phyloP scores from a whole-genome alignment of 805 yeast genomes.

The Candida oleophila region DNA sequence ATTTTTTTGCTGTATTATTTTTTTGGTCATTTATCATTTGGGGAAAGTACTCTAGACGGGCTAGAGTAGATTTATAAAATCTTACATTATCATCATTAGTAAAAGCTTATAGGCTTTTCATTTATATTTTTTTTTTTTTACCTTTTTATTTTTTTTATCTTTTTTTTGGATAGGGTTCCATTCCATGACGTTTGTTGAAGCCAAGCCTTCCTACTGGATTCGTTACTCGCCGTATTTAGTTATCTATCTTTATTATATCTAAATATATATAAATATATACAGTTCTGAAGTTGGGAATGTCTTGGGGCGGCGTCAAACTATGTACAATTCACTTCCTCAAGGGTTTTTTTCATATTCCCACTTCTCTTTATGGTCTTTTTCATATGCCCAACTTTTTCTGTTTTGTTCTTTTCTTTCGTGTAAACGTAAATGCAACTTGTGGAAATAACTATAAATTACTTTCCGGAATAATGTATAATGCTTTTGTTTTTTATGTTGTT shows the following conservation, averaged over 20 bases:
- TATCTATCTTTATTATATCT: background rate
- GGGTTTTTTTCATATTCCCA: background rate
- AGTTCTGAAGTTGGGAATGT: background rate
- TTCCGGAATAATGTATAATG: background rate
- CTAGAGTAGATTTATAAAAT: background rate
- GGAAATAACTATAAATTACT: background rate
- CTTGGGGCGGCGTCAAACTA: too few species aligned
- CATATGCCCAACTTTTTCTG: background rate
- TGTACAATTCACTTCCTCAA: background rate
- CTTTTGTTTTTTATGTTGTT: background rate
- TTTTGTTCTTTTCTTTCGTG: background rate
- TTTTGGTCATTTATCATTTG: background rate
- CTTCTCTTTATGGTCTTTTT: too few species aligned
- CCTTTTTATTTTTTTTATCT: background rate
- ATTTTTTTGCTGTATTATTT: too few species aligned
- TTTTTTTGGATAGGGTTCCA: too few species aligned
- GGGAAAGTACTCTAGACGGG: background rate
- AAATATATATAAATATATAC: background rate
- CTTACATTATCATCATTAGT: too few species aligned
- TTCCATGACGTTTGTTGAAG: too few species aligned
- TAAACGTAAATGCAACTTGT: background rate
- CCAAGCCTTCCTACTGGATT: too few species aligned
- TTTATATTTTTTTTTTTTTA: background rate
- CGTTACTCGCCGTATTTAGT: too few species aligned
- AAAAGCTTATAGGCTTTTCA: too few species aligned